These are phyloP conservation scores for Chrysochromulina tobinii DNA, from an alignment of 78 protist genomes.

Conservation along the genomic window DNA sequence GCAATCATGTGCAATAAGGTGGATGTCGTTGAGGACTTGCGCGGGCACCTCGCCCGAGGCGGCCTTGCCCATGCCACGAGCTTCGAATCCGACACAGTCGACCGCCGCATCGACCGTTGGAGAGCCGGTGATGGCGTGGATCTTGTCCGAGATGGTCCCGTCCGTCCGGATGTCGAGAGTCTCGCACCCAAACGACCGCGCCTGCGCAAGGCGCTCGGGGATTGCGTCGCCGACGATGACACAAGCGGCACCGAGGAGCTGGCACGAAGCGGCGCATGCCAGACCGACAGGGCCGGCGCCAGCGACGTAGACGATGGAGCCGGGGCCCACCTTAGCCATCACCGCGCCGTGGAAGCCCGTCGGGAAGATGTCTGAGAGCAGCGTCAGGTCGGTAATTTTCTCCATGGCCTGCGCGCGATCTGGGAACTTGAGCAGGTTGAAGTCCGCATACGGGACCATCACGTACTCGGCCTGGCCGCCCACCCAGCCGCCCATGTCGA, in stretches of 20 bases:
- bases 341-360: slow-evolving; percentile 5
- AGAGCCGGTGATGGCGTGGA: not conserved
- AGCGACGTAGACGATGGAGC: not conserved
- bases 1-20: no score
- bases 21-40: not conserved
- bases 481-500: not conserved
- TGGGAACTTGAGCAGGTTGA: not conserved
- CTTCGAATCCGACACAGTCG: not conserved
- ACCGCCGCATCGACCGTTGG: not conserved
- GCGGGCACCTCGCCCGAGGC: not conserved
- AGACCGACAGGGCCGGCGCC: slow-evolving; percentile 18
- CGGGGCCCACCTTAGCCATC: not conserved
- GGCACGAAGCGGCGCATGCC: slow-evolving; percentile 16
- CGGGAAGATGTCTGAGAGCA: not conserved
- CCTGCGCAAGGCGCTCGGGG: not conserved
- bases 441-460: not conserved
- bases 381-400: not conserved
- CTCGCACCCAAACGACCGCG: slow-evolving; percentile 7
- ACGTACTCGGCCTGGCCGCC: not conserved
- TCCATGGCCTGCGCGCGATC: not conserved
- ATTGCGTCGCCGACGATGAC: not conserved
- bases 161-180: not conserved
- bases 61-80: not conserved
- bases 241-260: slow-evolving; percentile 2
- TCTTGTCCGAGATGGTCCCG: not conserved